Conservation (phyloP, 495 filamentous ascomycete species). For the Hypoxylon subgilvum region DNA sequence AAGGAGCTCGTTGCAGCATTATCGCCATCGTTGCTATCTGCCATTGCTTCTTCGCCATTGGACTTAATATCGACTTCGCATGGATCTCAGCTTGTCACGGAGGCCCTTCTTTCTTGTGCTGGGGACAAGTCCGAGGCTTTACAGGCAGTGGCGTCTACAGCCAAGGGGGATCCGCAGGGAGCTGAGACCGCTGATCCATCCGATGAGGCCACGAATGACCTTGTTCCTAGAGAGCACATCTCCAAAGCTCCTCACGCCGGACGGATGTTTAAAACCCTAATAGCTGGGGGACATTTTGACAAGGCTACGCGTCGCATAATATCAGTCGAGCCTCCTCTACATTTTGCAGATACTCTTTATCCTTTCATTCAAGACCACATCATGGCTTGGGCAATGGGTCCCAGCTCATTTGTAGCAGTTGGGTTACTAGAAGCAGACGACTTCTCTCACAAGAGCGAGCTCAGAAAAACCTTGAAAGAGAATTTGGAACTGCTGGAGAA, state of each 20-base stretch:
- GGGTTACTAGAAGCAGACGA: conserved; percentile 78
- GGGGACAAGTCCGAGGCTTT: conserved; percentile 75
- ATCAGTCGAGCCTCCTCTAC: conserved; percentile 74
- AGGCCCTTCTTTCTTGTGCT: conserved; percentile 76
- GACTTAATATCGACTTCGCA: conserved; percentile 75
- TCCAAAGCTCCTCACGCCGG: conserved; percentile 68
- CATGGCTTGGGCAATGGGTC: conserved; percentile 83
- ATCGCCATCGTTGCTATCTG: conserved; percentile 69
- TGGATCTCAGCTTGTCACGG: conserved; percentile 83
- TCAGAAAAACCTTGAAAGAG: conserved; percentile 69
- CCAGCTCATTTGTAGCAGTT: conserved; percentile 81
- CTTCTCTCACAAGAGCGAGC: conserved; percentile 69
- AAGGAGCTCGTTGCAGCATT: conserved; percentile 75
- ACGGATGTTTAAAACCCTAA: conserved; percentile 87
- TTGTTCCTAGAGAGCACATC: conserved; percentile 54
- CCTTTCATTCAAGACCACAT: conserved; percentile 75
- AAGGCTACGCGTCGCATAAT: conserved; percentile 67
- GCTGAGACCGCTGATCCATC: conserved; percentile 48
- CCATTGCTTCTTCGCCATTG: conserved; percentile 70
- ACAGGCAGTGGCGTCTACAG: conserved; percentile 71
- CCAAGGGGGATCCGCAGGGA: conserved; percentile 65
- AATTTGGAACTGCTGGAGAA: conserved; percentile 57
- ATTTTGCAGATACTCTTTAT: conserved; percentile 80
- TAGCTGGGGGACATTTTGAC: conserved; percentile 86
- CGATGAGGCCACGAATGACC: conserved; percentile 24